Evolutionary conservation across 345 rosid genomes (phyloP).

Genomic region (Eucalyptus curtisii): DNA sequence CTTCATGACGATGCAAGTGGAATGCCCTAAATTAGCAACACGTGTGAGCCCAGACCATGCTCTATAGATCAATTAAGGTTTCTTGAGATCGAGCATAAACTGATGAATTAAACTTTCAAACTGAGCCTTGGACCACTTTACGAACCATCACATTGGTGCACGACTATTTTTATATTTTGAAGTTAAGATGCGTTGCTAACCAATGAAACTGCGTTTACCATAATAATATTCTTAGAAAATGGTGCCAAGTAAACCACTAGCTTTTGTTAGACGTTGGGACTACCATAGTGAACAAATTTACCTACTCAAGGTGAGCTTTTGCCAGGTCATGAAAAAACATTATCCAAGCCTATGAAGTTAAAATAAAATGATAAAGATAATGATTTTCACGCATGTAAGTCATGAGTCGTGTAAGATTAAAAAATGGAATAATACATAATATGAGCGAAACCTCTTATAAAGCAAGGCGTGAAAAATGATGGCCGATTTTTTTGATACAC

Average conservation of each 20-base stretch:
- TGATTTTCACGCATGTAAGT: no score
- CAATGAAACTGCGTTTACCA: neutral
- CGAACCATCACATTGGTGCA: no score
- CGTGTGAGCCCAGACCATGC: accelerated
- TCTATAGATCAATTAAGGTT: neutral
- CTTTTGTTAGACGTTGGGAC: neutral
- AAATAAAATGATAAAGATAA: no score
- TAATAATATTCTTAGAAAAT: neutral
- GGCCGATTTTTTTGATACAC: accelerated
- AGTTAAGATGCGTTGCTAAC: neutral
- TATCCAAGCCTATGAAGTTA: neutral
- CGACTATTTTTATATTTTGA: neutral
- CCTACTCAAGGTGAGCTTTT: neutral
- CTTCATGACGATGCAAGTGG: neutral
- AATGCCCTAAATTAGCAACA: neutral
- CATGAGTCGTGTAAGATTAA: no score
- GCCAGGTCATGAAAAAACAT: neutral
- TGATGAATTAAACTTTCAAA: neutral
- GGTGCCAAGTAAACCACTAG: neutral
- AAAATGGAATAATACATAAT: no score
- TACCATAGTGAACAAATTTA: neutral
- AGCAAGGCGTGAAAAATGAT: no score
- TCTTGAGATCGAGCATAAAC: neutral
- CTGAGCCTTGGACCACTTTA: neutral
- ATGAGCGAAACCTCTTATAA: no score